These are phyloP conservation scores for Fusarium vanettenii DNA, from an alignment of 2,329 filamentous ascomycete species.

Conservation along the genomic window DNA sequence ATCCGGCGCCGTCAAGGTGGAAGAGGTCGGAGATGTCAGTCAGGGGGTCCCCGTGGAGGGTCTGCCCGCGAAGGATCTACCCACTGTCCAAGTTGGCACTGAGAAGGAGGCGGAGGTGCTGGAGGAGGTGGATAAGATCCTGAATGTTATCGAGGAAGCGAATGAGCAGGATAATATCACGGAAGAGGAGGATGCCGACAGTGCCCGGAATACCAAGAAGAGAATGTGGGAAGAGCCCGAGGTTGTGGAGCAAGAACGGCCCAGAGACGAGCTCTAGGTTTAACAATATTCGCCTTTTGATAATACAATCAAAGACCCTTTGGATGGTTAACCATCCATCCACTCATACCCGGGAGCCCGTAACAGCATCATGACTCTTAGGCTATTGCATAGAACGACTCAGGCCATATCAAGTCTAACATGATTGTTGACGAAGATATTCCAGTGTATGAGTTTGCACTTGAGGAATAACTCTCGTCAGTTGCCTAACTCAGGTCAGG, in stretches of 20 bases:
- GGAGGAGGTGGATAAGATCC: constrained; percentile 66
- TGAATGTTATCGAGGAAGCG: constrained; percentile 57
- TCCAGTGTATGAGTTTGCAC: neutral
- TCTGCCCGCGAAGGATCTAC: constrained; percentile 57
- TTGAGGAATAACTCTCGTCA: no score
- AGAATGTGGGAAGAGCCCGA: constrained; percentile 44
- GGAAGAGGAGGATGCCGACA: constrained; percentile 17
- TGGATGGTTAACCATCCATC: neutral
- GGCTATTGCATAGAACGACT: neutral
- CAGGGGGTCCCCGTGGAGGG: constrained; percentile 48
- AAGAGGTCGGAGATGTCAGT: constrained; percentile 42
- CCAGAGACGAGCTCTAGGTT: constrained; percentile 54
- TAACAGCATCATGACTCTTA: neutral
- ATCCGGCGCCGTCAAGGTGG: constrained; percentile 38
- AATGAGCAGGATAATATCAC: constrained; percentile 42
- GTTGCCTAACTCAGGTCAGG: neutral
- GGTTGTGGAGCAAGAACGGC: constrained; percentile 44
- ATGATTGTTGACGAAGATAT: neutral
- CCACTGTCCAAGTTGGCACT: constrained; percentile 59
- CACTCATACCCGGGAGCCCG: neutral
- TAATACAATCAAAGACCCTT: neutral
- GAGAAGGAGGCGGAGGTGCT: constrained; percentile 53
- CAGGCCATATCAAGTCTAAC: neutral
- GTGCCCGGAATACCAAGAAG: constrained; percentile 44
- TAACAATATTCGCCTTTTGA: neutral